Evolutionary conservation across 257 asterid genomes (phyloP).

Genomic region (Solanum neorickii): DNA sequence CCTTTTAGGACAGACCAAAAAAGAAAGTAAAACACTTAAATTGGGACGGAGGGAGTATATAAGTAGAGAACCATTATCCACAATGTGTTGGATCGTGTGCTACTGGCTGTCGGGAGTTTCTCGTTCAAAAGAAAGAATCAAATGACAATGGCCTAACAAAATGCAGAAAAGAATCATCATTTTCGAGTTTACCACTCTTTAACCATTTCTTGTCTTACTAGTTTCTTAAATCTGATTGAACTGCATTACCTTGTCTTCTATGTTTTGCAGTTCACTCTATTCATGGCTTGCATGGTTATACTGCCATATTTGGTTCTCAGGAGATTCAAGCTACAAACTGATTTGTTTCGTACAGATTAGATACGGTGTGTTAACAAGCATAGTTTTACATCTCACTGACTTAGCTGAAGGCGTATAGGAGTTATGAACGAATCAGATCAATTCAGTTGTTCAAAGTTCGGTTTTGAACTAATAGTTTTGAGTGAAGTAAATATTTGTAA

Average conservation of each 20-base stretch:
- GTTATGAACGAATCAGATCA: neutral
- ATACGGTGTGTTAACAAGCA: conserved; percentile 1
- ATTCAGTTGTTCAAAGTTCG: neutral
- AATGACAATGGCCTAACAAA: neutral
- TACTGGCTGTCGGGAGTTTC: neutral
- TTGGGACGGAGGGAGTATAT: neutral
- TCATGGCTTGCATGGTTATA: conserved; percentile 53
- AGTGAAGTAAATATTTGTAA: neutral
- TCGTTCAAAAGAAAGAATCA: neutral
- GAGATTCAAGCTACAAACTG: conserved; percentile 29
- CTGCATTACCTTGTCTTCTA: neutral
- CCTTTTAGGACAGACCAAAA: neutral
- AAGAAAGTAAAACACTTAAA: neutral
- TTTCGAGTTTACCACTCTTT: neutral
- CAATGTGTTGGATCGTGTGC: neutral
- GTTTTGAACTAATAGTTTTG: neutral
- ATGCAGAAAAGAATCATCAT: neutral
- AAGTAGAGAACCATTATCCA: neutral
- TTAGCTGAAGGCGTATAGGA: neutral
- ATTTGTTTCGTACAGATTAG: conserved; percentile 45
- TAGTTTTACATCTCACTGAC: neutral
- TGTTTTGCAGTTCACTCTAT: conserved; percentile 49
- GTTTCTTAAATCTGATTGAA: neutral
- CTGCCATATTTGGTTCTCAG: conserved; percentile 38
- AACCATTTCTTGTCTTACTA: neutral